phyloP scores from a whole-genome alignment of 2,329 filamentous ascomycete genomes.

The Fusarium falciforme region DNA sequence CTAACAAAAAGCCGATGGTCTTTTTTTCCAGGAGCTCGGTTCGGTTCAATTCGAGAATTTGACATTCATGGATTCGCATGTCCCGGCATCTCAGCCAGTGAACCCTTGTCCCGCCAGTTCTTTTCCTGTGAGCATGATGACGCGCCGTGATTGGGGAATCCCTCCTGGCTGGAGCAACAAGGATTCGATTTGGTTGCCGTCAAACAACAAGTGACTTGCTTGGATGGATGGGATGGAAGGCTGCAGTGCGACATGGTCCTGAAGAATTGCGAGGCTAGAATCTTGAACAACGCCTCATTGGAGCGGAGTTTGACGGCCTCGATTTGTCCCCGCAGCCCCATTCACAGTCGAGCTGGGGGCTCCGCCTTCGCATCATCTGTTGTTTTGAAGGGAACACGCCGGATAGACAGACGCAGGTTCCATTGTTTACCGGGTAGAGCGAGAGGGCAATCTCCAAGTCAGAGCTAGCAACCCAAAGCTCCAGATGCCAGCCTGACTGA shows the following conservation, averaged over 20 bases:
- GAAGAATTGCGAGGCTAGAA: slow-evolving; percentile 4
- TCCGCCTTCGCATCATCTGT: slow-evolving; percentile 23
- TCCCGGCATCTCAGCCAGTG: neutral
- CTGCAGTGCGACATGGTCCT: neutral
- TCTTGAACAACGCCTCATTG: slow-evolving; percentile 16
- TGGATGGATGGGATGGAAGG: neutral
- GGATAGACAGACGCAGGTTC: neutral
- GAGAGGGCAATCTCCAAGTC: neutral
- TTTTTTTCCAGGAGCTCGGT: neutral
- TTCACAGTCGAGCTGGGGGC: slow-evolving; percentile 14
- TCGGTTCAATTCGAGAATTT: neutral
- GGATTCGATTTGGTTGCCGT: slow-evolving; percentile 10
- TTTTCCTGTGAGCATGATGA: neutral
- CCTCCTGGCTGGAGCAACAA: slow-evolving; percentile 1
- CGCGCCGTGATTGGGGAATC: neutral
- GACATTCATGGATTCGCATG: neutral
- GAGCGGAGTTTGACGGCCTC: slow-evolving; percentile 16
- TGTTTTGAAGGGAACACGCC: neutral
- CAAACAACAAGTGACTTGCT: slow-evolving; percentile 12
- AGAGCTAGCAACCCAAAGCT: neutral
- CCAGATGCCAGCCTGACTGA: neutral
- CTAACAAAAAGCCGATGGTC: slow-evolving; percentile 12
- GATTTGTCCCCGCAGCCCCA: slow-evolving; percentile 26
- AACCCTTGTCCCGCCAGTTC: slow-evolving; percentile 5
- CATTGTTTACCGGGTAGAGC: neutral